Percentiles rank a stretch among this genome's conserved stretches.
These are phyloP conservation scores for Cladosporium colombiae DNA, from an alignment of 2,329 filamentous ascomycete genomes.

Conservation along the genomic window DNA sequence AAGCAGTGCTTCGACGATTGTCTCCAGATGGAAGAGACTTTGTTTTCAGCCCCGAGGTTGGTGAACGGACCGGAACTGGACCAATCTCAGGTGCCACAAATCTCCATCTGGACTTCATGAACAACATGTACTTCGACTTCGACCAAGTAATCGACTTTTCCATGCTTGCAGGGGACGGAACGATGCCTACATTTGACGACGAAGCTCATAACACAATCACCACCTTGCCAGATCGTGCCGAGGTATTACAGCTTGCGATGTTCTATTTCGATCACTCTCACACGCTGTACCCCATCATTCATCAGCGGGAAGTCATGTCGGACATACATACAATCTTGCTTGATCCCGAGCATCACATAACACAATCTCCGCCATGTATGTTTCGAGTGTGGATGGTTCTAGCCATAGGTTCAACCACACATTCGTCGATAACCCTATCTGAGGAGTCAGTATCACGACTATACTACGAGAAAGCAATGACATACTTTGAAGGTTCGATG, in stretches of 20 bases:
- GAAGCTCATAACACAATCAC: conserved; percentile 26
- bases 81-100: conserved; percentile 6
- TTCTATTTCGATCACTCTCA: conserved; percentile 51
- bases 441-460: conserved; percentile 44
- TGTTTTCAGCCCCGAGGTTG: conserved; percentile 26
- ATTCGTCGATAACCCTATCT: conserved; percentile 45
- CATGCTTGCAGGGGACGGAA: conserved; percentile 11
- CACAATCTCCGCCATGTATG: conserved; percentile 34
- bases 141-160: conserved; percentile 22
- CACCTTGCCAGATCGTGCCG: conserved; percentile 31
- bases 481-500: conserved; percentile 41
- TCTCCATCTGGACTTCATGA: conserved; percentile 24
- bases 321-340: conserved; percentile 34
- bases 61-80: background rate
- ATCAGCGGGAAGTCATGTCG: conserved; percentile 38
- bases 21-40: conserved; percentile 48
- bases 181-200: background rate
- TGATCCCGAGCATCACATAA: conserved; percentile 8
- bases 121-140: conserved; percentile 29
- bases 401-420: conserved; percentile 50
- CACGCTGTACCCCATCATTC: conserved; percentile 50
- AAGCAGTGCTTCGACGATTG: conserved; percentile 43
- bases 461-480: conserved; percentile 49
- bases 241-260: conserved; percentile 40
- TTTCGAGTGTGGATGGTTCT: conserved; percentile 54